Conservation (phyloP, 2,329 filamentous ascomycete species). For the Rasamsonia emersonii region DNA sequence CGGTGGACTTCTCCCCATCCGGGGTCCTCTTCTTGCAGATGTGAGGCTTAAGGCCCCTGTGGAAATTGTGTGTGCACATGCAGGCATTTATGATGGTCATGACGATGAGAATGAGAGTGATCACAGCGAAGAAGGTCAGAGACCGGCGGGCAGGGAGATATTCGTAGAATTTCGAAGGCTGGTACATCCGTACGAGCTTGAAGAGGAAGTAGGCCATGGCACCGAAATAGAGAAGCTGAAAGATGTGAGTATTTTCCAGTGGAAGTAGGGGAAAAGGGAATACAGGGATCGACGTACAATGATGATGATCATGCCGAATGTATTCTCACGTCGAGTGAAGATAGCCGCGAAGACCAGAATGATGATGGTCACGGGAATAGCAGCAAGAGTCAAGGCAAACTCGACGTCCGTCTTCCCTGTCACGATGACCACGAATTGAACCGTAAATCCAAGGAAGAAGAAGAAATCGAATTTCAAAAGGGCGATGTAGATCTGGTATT, state of each 20-base stretch:
- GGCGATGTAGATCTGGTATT: slow-evolving; percentile 82
- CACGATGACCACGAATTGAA: slow-evolving; percentile 94
- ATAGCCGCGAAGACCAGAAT: slow-evolving; percentile 79
- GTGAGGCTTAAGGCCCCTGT: slow-evolving; percentile 79
- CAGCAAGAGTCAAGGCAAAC: slow-evolving; percentile 77
- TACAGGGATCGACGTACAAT: slow-evolving; percentile 52
- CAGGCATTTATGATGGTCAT: slow-evolving; percentile 81
- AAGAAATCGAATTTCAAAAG: slow-evolving; percentile 99
- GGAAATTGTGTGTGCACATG: slow-evolving; percentile 85
- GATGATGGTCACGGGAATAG: slow-evolving; percentile 81
- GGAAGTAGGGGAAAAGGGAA: background rate
- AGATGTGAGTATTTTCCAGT: slow-evolving; percentile 1
- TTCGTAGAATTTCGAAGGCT: slow-evolving; percentile 46
- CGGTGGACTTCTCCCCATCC: slow-evolving; percentile 42
- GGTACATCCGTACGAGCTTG: slow-evolving; percentile 95
- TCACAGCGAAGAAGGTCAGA: slow-evolving; percentile 85
- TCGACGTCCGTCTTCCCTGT: slow-evolving; percentile 61
- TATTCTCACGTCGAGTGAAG: slow-evolving; percentile 77
- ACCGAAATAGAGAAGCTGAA: slow-evolving; percentile 67
- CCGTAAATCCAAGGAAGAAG: slow-evolving; percentile 98
- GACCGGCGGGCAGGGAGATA: slow-evolving; percentile 77
- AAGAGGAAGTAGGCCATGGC: slow-evolving; percentile 94
- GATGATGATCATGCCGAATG: slow-evolving; percentile 64
- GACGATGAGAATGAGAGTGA: slow-evolving; percentile 82
- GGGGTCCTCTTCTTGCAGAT: slow-evolving; percentile 52